Conservation (phyloP, 2,329 filamentous ascomycete genomes). For the Penicillium digitatum region DNA sequence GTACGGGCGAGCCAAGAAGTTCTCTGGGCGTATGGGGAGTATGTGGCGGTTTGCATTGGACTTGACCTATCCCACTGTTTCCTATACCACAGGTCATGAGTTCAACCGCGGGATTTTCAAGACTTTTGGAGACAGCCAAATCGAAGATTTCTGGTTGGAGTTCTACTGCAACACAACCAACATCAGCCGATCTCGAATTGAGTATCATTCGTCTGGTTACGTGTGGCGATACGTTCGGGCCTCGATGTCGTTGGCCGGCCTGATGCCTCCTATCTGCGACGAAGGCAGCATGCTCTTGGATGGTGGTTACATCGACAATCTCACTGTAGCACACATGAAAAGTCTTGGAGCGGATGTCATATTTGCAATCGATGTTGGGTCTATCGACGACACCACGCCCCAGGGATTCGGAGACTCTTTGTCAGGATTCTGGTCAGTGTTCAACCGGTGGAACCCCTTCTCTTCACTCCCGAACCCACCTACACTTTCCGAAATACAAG, state of each 20-base stretch:
- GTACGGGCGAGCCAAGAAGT: constrained; percentile 95
- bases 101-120: constrained; percentile 99
- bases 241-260: constrained; percentile 91
- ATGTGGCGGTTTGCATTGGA: constrained; percentile 98
- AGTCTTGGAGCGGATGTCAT: constrained; percentile 87
- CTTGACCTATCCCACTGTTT: constrained; percentile 90
- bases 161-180: constrained; percentile 99
- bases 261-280: constrained; percentile 90
- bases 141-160: constrained; percentile 98
- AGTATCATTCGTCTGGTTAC: constrained; percentile 94
- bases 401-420: constrained; percentile 92
- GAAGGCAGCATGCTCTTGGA: constrained; percentile 96
- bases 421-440: constrained; percentile 88
- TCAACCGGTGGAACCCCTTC: constrained; percentile 97
- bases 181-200: constrained; percentile 86
- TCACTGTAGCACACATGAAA: constrained; percentile 97
- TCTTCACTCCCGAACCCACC: constrained; percentile 85
- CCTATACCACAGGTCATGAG: constrained; percentile 96
- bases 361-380: constrained; percentile 92
- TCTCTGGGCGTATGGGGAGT: constrained; percentile 96
- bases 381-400: constrained; percentile 84
- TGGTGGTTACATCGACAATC: constrained; percentile 93
- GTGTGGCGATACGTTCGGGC: constrained; percentile 96
- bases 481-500: constrained; percentile 93
- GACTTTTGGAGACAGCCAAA: constrained; percentile 92